phyloP scores from a whole-genome alignment of 371 early-diverging fungal genomes.

The Catenaria anguillulae region DNA sequence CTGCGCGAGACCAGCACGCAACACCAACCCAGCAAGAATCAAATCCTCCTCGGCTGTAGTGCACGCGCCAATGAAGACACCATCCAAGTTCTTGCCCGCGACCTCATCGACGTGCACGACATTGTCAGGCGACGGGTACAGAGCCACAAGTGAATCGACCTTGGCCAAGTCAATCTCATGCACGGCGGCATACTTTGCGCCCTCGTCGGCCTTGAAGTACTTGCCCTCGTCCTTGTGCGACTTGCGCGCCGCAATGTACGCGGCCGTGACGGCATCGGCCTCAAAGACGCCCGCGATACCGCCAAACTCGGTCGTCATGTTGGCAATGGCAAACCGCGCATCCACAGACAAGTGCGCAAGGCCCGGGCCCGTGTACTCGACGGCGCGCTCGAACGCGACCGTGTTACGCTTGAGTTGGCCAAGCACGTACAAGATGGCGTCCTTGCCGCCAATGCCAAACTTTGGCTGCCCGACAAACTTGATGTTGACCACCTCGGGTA shows the following conservation, averaged over 20 bases:
- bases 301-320: constrained; percentile 71
- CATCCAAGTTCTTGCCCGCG: constrained; percentile 48
- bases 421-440: constrained; percentile 54
- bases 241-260: constrained; percentile 48
- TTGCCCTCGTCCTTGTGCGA: constrained; percentile 47
- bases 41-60: constrained; percentile 71
- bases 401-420: constrained; percentile 66
- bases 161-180: constrained; percentile 49
- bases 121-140: constrained; percentile 60
- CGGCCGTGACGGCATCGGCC: constrained; percentile 54
- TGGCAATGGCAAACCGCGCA: constrained; percentile 60
- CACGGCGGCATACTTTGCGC: constrained; percentile 55
- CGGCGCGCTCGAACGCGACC: constrained; percentile 61
- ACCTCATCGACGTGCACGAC: constrained; percentile 44
- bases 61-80: constrained; percentile 63
- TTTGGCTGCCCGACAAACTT: constrained; percentile 47
- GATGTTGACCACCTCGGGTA: constrained; percentile 59
- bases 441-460: constrained; percentile 67
- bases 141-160: constrained; percentile 50
- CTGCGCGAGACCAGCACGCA: constrained; percentile 52
- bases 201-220: constrained; percentile 53
- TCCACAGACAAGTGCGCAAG: constrained; percentile 56
- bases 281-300: constrained; percentile 64
- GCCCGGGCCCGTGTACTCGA: constrained; percentile 60
- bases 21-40: constrained; percentile 52